Base-by-base conservation (phyloP, 1,284 basidiomycete species). In the Cryptococcus amylolentus region DNA sequence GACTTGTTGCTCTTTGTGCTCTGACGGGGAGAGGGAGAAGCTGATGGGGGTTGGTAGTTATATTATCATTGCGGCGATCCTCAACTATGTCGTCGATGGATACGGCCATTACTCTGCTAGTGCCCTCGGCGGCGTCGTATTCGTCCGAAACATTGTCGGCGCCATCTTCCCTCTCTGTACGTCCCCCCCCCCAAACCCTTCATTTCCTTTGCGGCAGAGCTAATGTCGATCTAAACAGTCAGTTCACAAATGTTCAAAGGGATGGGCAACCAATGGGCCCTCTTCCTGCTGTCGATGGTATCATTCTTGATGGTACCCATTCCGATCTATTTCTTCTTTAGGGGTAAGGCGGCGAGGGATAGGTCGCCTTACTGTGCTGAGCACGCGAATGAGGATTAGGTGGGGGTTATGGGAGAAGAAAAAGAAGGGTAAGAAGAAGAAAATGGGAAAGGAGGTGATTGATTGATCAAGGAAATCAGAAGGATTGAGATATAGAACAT, bases 81-180 rank as follows among this genome's bases (percentile, higher is more conserved):
- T 68, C 23, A 67, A 66, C 48, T 67, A 68, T 39, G 63, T 68
- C 7, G 66, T 70, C 3, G 65, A 70, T 52, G 66, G 64, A 2
- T 68, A 68, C 51, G 66, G 65, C 6, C 66, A 66, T 53, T 68
- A 66, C 51, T 64, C 64, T 8, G 68, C 68, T 6, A 63, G 59
- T 47, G 64, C 64, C 0, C 37, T 69, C 37, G 64, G 64, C 12
- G 66, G 64, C 5, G 62, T 67, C 1, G 64, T 65, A 0, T 64
- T 69, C 35, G 63, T 67, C 6, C 42, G 68, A 39, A 69, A 69
- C 54, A 64, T 69, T 27, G 61, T 67, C 18, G 64, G 67, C 9
- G 67, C 67, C 2, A 53, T 63, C 39, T 66, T 68, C 50, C 67
- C 67, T 10, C 35, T 68, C 9, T 65, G 67, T 69, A 43, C 56